These are phyloP conservation scores for Cladosporium austrohemisphaericum DNA, from an alignment of 2,329 filamentous ascomycete species.

Conservation along the genomic window DNA sequence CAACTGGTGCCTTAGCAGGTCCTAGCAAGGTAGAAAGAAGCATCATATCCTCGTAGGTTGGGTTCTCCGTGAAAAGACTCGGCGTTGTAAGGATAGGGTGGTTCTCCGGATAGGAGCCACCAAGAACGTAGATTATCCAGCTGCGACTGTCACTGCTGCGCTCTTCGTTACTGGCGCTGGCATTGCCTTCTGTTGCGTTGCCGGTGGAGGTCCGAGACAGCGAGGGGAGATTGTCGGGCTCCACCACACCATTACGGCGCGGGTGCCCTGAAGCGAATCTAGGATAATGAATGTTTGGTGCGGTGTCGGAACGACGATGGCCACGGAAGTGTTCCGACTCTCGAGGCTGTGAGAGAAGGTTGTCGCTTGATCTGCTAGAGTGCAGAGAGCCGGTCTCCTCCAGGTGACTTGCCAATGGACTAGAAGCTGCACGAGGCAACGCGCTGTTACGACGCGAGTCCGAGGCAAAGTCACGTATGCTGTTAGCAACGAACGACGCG, in stretches of 20 bases:
- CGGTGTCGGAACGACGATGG: conserved; percentile 33
- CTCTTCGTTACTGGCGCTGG: conserved; percentile 22
- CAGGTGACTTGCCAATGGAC: conserved; percentile 31
- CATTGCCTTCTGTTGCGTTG: conserved; percentile 37
- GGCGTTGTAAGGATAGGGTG: conserved; percentile 67
- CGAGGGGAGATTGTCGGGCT: conserved; percentile 53
- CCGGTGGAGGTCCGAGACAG: conserved; percentile 30
- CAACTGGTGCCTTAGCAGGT: conserved; percentile 65
- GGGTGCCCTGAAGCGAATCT: conserved; percentile 60
- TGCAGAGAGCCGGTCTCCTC: conserved; percentile 33
- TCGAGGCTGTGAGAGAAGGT: conserved; percentile 24
- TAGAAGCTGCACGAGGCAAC: conserved; percentile 28
- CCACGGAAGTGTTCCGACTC: conserved; percentile 25
- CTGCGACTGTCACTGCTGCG: conserved; percentile 51
- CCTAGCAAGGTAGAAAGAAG: conserved; percentile 63
- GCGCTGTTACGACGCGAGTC: conserved; percentile 31
- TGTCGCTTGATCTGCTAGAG: conserved; percentile 30
- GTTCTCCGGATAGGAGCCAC: conserved; percentile 66
- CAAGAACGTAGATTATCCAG: conserved; percentile 70
- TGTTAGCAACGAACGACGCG: conserved; percentile 31
- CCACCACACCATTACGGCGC: conserved; percentile 61
- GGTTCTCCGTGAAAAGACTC: conserved; percentile 66
- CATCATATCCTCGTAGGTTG: conserved; percentile 71
- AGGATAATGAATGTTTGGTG: conserved; percentile 41
- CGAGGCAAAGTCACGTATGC: conserved; percentile 28